Base-by-base conservation (phyloP, 345 rosid species). In the Aquilaria yunnanensis region DNA sequence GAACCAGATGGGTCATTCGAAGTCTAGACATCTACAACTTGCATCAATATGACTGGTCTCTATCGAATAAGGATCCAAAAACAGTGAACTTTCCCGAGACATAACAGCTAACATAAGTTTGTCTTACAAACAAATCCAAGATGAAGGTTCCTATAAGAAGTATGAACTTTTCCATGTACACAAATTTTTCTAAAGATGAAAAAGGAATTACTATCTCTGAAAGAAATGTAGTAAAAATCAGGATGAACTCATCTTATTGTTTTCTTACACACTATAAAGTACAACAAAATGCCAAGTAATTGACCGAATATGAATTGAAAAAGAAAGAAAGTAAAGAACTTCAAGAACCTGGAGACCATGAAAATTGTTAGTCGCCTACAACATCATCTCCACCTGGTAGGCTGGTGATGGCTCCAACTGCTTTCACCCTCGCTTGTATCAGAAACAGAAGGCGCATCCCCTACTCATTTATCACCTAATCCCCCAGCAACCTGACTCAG, bases 351-450 rank as follows among this genome's bases (percentile, higher is more conserved):
- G 32, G 14, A 41, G 68, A 41, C 50, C n/a, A 45, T 60, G 43
- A 60, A 65, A 51, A 23, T 64, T 64, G 69, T 67, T 59, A 64
- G 76, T 77, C 77, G 77, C 84, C 80, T 74, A 52, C 13, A 57
- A 66, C 56, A 47, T 45, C 75, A 78, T 72, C 84, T 72, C 87
- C 85, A 67, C 64, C 81, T 73, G 14, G 65, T 68, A 32, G 74
- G 77, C 56, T 73, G 81, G 63, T 67, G 74, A 70, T 74, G 47
- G 59, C 60, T 68, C 71, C 74, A 66, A 47, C 73, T 51, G 23
- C 79, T 71, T 53, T 81, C 82, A 60, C 75, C 80, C 64, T 78
- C 77, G 61, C 75, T 77, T 55, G 75, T 65, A 52, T 78, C 81
- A 13, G 80, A 86, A 63, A 71, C 79, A 41, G 78, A 81, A 47